A percentile compares a stretch with the other conserved stretches of the same genome.
Conservation (phyloP, 805 yeast genomes). For the Metschnikowia reukaufii region DNA sequence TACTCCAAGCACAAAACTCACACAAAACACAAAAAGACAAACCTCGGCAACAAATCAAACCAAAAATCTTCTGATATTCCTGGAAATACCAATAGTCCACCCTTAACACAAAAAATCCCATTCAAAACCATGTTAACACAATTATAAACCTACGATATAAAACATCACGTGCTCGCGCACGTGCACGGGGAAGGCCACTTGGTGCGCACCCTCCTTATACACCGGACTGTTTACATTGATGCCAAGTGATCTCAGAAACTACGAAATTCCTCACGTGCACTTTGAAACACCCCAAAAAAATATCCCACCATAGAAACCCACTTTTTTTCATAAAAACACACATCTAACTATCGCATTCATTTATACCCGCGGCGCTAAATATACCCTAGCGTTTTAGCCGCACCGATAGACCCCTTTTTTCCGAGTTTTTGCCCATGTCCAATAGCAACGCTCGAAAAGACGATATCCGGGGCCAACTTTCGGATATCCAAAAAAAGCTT, state of each 20-base stretch:
- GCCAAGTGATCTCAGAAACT: background rate
- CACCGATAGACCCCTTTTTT: background rate
- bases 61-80: no score
- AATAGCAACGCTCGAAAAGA: conserved; percentile 18
- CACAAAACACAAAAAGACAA: no score
- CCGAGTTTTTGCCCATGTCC: conserved; percentile 13
- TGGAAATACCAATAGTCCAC: no score
- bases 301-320: background rate
- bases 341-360: no score
- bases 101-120: no score
- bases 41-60: no score
- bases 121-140: no score
- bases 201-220: no score
- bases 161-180: background rate
- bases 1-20: no score
- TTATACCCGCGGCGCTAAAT: background rate
- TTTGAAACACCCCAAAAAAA: background rate
- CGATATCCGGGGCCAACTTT: conserved; percentile 41
- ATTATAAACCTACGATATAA: no score
- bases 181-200: no score
- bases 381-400: background rate
- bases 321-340: no score
- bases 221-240: conserved; percentile 2
- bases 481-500: conserved; percentile 38
- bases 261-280: conserved; percentile 1